phyloP scores from a whole-genome alignment of 1,284 basidiomycete genomes.

The Austroboletus novae-zelandiae region DNA sequence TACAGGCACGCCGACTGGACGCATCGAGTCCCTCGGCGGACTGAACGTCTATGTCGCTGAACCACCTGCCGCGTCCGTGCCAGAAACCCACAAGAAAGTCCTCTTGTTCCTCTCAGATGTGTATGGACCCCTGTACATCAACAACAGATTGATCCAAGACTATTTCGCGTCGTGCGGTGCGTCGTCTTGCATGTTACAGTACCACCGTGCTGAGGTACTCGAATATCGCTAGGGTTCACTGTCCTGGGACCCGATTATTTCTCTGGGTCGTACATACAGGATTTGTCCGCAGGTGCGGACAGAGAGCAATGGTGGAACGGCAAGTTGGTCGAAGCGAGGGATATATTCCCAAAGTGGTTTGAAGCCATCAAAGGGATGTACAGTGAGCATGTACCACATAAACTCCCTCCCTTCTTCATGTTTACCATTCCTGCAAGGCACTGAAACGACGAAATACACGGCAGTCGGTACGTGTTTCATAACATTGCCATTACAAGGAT shows the following conservation, averaged over 20 bases:
- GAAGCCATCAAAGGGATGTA: constrained; percentile 19
- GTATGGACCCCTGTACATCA: constrained; percentile 44
- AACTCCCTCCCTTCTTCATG: neutral
- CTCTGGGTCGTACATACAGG: constrained; percentile 11
- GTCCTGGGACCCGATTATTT: constrained; percentile 29
- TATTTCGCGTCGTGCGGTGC: constrained; percentile 48
- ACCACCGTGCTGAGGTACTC: neutral
- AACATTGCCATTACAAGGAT: too few relatives aligned
- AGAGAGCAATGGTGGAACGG: constrained; percentile 4
- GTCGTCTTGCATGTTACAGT: neutral
- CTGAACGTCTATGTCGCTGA: constrained; percentile 51
- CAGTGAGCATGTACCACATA: constrained; percentile 2
- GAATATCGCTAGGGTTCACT: constrained; percentile 13
- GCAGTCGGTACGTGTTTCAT: constrained; percentile 33
- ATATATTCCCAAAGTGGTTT: constrained; percentile 22
- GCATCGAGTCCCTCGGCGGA: constrained; percentile 40
- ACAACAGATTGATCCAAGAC: constrained; percentile 50
- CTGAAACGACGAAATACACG: constrained; percentile 29
- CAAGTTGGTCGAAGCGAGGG: constrained; percentile 1
- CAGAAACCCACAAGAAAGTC: constrained; percentile 34
- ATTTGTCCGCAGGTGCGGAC: constrained; percentile 5
- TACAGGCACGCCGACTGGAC: constrained; percentile 44
- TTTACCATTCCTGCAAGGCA: constrained; percentile 5
- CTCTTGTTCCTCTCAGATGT: constrained; percentile 51
- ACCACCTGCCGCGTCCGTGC: constrained; percentile 25